Percentiles rank a stretch among this genome's conserved stretches.
Evolutionary conservation across 108 stramenopile species (phyloP).

Genomic region (Epithemia pelagica): DNA sequence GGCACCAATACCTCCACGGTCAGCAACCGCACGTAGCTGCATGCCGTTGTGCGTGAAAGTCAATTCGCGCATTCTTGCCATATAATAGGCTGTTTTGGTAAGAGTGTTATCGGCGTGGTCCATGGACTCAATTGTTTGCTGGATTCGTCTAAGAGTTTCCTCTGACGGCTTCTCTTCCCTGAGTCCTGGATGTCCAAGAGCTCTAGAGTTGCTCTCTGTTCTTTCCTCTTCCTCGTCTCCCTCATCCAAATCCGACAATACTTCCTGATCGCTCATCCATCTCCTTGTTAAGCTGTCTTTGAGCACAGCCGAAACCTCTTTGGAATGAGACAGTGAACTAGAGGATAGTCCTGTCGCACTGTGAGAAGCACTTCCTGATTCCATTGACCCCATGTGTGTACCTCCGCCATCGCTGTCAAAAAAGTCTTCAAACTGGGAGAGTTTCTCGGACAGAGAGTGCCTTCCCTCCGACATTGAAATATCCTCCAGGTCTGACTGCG

Average conservation of each 20-base stretch:
- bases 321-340: too few species aligned
- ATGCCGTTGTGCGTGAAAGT: not conserved
- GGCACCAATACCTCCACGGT: slow-evolving; percentile 27
- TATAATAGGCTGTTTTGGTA: not conserved
- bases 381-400: not conserved
- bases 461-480: not conserved
- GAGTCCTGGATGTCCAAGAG: not conserved
- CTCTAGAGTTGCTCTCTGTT: not conserved
- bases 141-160: not conserved
- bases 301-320: too few species aligned
- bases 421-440: not conserved
- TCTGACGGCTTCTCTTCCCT: not conserved
- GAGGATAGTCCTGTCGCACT: not conserved
- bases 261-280: not conserved
- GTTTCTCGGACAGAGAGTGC: not conserved
- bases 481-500: not conserved
- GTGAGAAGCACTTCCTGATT: not conserved
- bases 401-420: not conserved
- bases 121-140: not conserved
- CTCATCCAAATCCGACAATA: not conserved
- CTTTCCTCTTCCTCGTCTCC: not conserved
- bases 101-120: not conserved
- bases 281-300: not conserved
- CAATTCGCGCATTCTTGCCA: not conserved
- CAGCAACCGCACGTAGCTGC: not conserved